A percentile compares a stretch with the other conserved stretches of the same genome.
These are phyloP conservation scores for Phycomyces nitens DNA, from an alignment of 192 early-diverging fungal genomes.

Conservation along the genomic window DNA sequence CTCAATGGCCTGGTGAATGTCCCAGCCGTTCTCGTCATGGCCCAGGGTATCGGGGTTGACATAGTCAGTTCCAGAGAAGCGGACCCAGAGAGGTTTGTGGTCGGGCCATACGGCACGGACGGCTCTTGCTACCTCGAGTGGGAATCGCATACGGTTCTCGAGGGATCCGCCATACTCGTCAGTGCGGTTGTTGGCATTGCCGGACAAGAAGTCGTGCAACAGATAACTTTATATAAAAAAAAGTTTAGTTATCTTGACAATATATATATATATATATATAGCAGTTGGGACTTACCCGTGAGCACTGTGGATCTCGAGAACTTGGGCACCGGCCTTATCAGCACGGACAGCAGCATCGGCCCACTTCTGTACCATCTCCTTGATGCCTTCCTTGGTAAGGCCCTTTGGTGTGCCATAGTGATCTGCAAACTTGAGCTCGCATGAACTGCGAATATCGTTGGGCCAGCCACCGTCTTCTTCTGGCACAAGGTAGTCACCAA, in stretches of 20 bases:
- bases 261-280: too few relatives aligned
- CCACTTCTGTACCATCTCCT: constrained; percentile 58
- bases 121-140: constrained; percentile 59
- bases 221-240: too few relatives aligned
- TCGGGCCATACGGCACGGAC: constrained; percentile 72
- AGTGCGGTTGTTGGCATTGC: constrained; percentile 78
- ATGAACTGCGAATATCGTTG: constrained; percentile 65
- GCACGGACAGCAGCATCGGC: constrained; percentile 66
- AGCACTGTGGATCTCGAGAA: constrained; percentile 49
- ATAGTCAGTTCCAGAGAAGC: constrained; percentile 77
- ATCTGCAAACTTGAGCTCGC: constrained; percentile 44
- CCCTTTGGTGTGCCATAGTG: constrained; percentile 46
- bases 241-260: too few relatives aligned
- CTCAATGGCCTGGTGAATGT: constrained; percentile 65
- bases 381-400: constrained; percentile 66
- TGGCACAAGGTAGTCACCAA: constrained; percentile 7
- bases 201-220: constrained; percentile 73
- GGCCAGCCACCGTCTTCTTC: constrained; percentile 64
- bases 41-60: constrained; percentile 40
- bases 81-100: constrained; percentile 81
- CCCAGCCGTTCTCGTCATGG: constrained; percentile 60
- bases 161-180: constrained; percentile 91
- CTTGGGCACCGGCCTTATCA: constrained; percentile 57
- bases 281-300: constrained; percentile 45
- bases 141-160: constrained; percentile 81